Conservation (phyloP, 768 basidiomycete genomes). For the Lepiota venenata region DNA sequence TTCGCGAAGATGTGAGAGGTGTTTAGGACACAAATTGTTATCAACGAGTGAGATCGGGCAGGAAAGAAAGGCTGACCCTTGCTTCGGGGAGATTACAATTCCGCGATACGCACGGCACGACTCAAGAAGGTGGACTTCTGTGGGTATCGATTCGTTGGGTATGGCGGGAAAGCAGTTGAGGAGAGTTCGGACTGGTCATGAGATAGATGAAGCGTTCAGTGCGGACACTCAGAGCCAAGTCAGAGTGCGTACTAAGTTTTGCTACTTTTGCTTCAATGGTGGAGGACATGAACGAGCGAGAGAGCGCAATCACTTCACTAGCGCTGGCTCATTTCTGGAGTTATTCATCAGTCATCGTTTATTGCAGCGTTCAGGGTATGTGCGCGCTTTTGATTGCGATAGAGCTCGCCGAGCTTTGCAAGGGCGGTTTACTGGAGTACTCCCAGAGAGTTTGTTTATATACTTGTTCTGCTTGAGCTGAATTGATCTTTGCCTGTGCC, state of each 20-base stretch:
- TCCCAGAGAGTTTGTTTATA: slow-evolving; percentile 65
- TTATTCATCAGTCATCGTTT: not conserved
- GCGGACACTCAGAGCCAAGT: not conserved
- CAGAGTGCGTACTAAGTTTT: slow-evolving; percentile 70
- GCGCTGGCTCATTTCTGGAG: slow-evolving; percentile 75
- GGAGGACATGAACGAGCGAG: slow-evolving; percentile 85
- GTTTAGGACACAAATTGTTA: slow-evolving; percentile 44
- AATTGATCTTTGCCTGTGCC: slow-evolving; percentile 58
- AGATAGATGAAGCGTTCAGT: not conserved
- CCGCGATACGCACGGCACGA: slow-evolving; percentile 89
- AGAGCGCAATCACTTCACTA: slow-evolving; percentile 86
- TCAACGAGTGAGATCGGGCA: too few species aligned
- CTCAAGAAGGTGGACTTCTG: slow-evolving; percentile 94
- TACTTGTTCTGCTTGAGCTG: slow-evolving; percentile 64
- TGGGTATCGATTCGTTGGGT: slow-evolving; percentile 90
- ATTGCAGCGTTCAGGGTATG: too few species aligned
- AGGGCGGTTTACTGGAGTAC: slow-evolving; percentile 71
- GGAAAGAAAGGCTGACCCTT: slow-evolving; percentile 51
- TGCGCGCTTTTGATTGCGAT: slow-evolving; percentile 79
- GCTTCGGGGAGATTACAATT: slow-evolving; percentile 86
- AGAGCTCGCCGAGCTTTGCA: slow-evolving; percentile 83
- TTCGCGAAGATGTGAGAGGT: slow-evolving; percentile 84
- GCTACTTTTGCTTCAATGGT: slow-evolving; percentile 97
- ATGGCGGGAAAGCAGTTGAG: slow-evolving; percentile 77
- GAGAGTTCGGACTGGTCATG: slow-evolving; percentile 88